Evolutionary conservation across 1,284 basidiomycete species (phyloP), one percentile per base, ranked within the genome.

Genomic region (Agroathelia rolfsii): DNA sequence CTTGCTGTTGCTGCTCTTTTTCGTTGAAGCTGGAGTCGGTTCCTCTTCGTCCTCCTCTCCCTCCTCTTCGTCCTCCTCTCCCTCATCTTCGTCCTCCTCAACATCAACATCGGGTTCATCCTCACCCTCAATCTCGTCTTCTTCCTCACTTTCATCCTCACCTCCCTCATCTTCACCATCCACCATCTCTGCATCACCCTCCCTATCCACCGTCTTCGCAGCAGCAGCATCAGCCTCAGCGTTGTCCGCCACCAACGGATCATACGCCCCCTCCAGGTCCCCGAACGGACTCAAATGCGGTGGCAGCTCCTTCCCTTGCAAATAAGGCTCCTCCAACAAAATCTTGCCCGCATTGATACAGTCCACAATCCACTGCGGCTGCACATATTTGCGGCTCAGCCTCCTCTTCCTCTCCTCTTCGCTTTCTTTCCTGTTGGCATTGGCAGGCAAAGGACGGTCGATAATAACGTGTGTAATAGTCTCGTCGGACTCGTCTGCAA

Each of bases 341-440:
- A 96, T 69, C 53, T 73, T 87, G 12, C 79, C 76, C 14, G 79
- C 73, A 56, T 98, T 98, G 50, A 95, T 79, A 52, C 86, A 95
- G 58, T 99, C 95, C 21, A 93, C 86, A 17, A 97, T 74, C 94
- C 95, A 98, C 58, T 98, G 95, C 10, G 95, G 95, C 58, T 98
- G 95, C 6, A 98, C 72, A 58, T 86, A 89, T 47, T 87, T 88
- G 46, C 93, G 72, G 52, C 77, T 74, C 32, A 69, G 58, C 18
- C 76, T 66, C 29, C 69, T 66, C 47, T 79, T 72, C 42, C 72
- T 66, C 46, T 82, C 72, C 36, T 72, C 72, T 30, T 66, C 53
- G 3, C 70, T 66, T 50, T 76, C 75, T n/a, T n/a, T n/a, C n/a
- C n/a, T n/a, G 30, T 65, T 56, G 17, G 51, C 44, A 42, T 48